Evolutionary conservation across 2,329 filamentous ascomycete genomes (phyloP).

Genomic region (Byssothecium circinans): DNA sequence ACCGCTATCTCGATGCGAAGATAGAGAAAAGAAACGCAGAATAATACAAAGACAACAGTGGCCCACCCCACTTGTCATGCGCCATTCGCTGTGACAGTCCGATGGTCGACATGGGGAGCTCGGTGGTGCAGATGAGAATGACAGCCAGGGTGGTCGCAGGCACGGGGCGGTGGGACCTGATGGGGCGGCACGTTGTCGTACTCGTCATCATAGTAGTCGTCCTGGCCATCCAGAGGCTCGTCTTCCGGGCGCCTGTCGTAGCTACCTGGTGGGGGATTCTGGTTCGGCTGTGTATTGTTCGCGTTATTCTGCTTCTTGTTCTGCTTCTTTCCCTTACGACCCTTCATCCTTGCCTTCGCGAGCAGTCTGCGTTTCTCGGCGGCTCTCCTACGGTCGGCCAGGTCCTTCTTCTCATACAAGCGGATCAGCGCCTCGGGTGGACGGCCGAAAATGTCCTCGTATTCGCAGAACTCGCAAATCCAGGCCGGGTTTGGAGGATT

Average conservation of each 20-base stretch:
- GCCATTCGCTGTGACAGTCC: constrained; percentile 34
- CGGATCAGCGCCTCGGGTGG: constrained; percentile 83
- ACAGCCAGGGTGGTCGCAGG: constrained; percentile 35
- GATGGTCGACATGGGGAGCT: constrained; percentile 16
- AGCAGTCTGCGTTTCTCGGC: constrained; percentile 83
- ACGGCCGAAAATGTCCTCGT: constrained; percentile 90
- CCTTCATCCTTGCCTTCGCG: constrained; percentile 94
- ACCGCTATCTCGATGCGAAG: constrained; percentile 20
- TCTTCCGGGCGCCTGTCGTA: constrained; percentile 39
- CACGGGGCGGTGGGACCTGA: constrained; percentile 12
- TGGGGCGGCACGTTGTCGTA: constrained; percentile 34
- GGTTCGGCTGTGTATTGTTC: constrained; percentile 33
- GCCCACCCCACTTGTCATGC: constrained; percentile 43
- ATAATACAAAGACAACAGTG: constrained; percentile 41
- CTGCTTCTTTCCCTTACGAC: constrained; percentile 83
- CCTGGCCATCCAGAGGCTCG: constrained; percentile 33
- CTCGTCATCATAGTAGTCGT: constrained; percentile 42
- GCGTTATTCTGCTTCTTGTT: constrained; percentile 60
- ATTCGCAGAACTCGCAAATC: constrained; percentile 99
- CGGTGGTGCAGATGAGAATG: constrained; percentile 34
- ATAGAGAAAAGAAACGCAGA: constrained; percentile 31
- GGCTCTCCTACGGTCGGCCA: constrained; percentile 77
- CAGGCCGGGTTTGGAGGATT: constrained; percentile 82
- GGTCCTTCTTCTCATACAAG: constrained; percentile 92
- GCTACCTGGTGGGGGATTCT: constrained; percentile 32